Evolutionary conservation across 305 asterid genomes (phyloP), one percentile per base, ranked within the genome.

Genomic region (Salvia sclarea): DNA sequence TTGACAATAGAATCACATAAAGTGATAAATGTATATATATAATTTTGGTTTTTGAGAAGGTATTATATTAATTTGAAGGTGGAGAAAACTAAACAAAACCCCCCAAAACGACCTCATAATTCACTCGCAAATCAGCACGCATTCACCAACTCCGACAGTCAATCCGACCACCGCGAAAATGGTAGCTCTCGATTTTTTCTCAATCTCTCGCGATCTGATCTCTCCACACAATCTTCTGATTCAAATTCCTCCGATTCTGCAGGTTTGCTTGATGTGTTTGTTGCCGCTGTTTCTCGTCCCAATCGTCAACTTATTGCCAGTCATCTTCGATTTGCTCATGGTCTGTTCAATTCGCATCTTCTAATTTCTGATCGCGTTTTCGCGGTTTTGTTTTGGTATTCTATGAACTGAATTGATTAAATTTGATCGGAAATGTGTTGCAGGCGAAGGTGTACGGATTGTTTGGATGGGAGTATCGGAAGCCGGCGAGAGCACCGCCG

Each of bases 181-280:
- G 87, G 87, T 75, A 44, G 20, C 53, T 22, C 68, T 30, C 16
- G 13, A 14, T 16, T 48, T 31, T 53, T 0, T 38, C 69, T 24
- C 53, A n/a, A 49, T 41, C 50, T 56, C 69, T 43, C 7, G 33
- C 41, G 47, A 55, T 75, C 67, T 16, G 43, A 20, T 66, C 28
- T 12, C 9, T 12, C 60, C 33, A 6, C 64, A 7, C 54, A 6
- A 14, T 56, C 1, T 50, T 17, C 14, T 52, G 28, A 50, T 64
- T 44, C 12, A 18, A 33, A 30, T 38, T 44, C 53, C 18, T 54
- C 21, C 25, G 25, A 38, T 40, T 70, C 33, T 63, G 64, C 74
- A 93, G 98, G 98, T 93, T 61, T 93, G 98, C 75, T 21, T 93
- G 75, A 88, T 84, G 69, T 93, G 98, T 74, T 79, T 93, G 81